Conservation (phyloP, 1,284 basidiomycete species). For the Coniferiporia weirii region DNA sequence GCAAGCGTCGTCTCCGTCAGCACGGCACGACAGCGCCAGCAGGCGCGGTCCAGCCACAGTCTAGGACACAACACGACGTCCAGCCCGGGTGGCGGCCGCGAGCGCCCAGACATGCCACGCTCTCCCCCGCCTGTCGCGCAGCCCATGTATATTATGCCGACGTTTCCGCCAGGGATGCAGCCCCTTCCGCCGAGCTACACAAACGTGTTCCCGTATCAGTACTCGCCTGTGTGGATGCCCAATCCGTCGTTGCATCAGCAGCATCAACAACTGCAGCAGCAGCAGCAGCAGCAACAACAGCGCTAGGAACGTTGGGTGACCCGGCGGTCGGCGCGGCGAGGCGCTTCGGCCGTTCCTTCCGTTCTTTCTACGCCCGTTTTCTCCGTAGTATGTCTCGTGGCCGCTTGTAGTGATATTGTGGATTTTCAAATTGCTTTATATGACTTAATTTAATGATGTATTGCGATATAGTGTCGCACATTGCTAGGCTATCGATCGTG, state of each 20-base stretch:
- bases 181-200: constrained; percentile 4
- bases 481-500: too few relatives aligned
- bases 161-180: neutral
- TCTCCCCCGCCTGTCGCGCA: neutral
- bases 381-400: too few relatives aligned
- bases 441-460: too few relatives aligned
- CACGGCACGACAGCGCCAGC: neutral
- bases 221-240: constrained; percentile 2
- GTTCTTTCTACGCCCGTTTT: too few relatives aligned
- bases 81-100: neutral
- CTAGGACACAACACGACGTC: neutral
- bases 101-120: neutral
- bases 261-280: neutral
- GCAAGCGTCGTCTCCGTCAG: neutral
- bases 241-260: neutral
- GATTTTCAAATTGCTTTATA: too few relatives aligned
- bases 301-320: neutral
- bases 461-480: too few relatives aligned
- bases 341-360: too few relatives aligned
- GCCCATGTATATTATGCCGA: neutral
- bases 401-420: too few relatives aligned
- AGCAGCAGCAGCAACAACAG: neutral
- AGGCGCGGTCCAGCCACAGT: neutral
- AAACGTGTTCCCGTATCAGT: constrained; percentile 2
- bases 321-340: too few relatives aligned